These are phyloP conservation scores for Eucalyptus pauciflora DNA, from an alignment of 345 rosid species.

Conservation along the genomic window DNA sequence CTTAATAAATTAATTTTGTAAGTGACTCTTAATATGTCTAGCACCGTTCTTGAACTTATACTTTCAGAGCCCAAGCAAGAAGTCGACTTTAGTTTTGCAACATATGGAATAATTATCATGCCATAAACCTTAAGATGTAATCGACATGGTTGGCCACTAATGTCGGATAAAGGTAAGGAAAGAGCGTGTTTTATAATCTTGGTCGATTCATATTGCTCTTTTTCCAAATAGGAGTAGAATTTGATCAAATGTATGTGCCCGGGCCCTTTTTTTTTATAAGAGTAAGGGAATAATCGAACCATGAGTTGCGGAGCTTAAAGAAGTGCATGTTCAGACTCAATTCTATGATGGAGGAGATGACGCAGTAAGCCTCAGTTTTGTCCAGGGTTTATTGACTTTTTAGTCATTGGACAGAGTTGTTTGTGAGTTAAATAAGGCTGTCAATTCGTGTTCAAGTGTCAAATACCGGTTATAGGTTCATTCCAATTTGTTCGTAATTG, in stretches of 20 bases:
- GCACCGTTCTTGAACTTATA: neutral
- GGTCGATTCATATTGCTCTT: neutral
- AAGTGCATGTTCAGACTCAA: neutral
- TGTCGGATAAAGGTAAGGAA: neutral
- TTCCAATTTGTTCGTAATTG: neutral
- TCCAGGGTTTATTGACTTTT: neutral
- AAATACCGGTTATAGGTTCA: neutral
- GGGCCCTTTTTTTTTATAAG: neutral
- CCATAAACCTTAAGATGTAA: neutral
- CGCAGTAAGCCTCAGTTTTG: neutral
- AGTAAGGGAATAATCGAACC: neutral
- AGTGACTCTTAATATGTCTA: neutral
- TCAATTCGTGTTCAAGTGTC: neutral
- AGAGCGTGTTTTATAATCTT: neutral
- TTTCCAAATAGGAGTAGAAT: neutral
- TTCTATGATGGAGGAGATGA: neutral
- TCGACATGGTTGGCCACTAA: neutral
- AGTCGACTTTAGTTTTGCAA: neutral
- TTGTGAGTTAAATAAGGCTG: neutral
- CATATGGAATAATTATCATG: neutral
- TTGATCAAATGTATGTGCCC: neutral
- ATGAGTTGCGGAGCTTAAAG: neutral
- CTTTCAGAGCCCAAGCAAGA: neutral
- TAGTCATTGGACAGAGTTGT: neutral
- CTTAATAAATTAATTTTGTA: neutral